Base-by-base conservation (phyloP, 805 yeast species). In the Suhomyces vadensis region DNA sequence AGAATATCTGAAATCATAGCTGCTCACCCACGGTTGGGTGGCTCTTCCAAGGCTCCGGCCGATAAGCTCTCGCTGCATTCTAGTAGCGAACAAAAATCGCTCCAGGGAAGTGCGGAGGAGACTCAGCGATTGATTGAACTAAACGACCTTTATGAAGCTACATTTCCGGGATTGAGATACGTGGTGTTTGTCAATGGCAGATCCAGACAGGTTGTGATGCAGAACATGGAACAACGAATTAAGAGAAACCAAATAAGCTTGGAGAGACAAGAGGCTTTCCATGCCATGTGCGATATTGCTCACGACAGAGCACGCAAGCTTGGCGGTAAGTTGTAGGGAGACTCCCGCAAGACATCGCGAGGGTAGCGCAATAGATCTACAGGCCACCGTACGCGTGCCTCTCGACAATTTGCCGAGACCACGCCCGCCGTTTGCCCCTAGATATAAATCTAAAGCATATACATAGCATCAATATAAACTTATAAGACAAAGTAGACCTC, bases 261-360 rank as follows among this genome's bases (percentile, higher is more conserved):
- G 24, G 97, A 91, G 61, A 75, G 80, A 44, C 36, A 46, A 6
- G 85, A 81, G 37, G 95, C 96, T 0, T 78, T 88, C 52, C 71
- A 82, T 51, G 96, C 95, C 19, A 88, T 90, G 95, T 87, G 96
- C 63, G 95, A 87, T 63, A 91, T 90, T 44, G 97, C 97, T 0
- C 53, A 75, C 20, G 96, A 89, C 65, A 72, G 97, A 46, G 83
- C 83, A 0, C 51, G 50, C n/a, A 85, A 83, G 55, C 58, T 80
- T 22, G 65, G 35, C 3, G 41, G 41, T 4, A 22, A 36, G 16
- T 31, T 31, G 9, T 31, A 17, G 33, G 11, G 5, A n/a, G n/a
- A n/a, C n/a, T n/a, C n/a, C 31, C 16, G 33, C 33, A 11, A 11
- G 31, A 14, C 11, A 5, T 10, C 7, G 31, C 31, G 17, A 26